These are phyloP conservation scores for Teratosphaeria gauchensis DNA, from an alignment of 2,329 filamentous ascomycete genomes.

Conservation along the genomic window DNA sequence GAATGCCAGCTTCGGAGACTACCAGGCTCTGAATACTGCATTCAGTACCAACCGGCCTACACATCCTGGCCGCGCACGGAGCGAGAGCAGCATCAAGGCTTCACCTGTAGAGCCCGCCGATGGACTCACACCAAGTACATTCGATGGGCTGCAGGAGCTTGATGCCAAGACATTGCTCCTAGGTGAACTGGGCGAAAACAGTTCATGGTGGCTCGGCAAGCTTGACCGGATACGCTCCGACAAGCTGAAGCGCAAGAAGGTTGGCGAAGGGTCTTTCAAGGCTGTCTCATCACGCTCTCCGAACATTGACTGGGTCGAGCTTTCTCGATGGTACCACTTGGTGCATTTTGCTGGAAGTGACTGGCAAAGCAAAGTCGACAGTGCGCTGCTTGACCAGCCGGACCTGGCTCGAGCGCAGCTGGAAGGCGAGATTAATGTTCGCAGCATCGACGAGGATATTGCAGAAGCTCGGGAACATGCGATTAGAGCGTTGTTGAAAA, in stretches of 20 bases:
- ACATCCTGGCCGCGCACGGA: constrained; percentile 29
- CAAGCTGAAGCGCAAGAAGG: constrained; percentile 21
- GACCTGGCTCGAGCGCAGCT: constrained; percentile 28
- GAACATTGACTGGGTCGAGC: constrained; percentile 63
- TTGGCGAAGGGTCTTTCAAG: constrained; percentile 17
- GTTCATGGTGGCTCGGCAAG: constrained; percentile 68
- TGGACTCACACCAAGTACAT: constrained; percentile 22
- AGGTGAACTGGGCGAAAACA: constrained; percentile 71
- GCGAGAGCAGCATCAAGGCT: constrained; percentile 34
- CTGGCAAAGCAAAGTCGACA: constrained; percentile 54
- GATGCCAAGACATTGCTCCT: constrained; percentile 67
- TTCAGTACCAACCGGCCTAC: constrained; percentile 50
- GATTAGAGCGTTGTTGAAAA: constrained; percentile 63
- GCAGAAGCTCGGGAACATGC: constrained; percentile 58
- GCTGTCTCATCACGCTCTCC: constrained; percentile 52
- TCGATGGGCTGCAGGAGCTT: constrained; percentile 47
- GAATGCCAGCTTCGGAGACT: constrained; percentile 55
- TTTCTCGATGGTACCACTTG: constrained; percentile 64
- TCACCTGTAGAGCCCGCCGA: constrained; percentile 23
- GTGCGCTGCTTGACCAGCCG: constrained; percentile 9
- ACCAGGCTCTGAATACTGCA: constrained; percentile 64
- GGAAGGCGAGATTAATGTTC: constrained; percentile 36
- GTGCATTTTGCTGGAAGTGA: constrained; percentile 57
- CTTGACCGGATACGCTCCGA: constrained; percentile 23
- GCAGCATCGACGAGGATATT: constrained; percentile 43